Percentiles rank a stretch among this genome's conserved stretches.
phyloP scores from a whole-genome alignment of 257 asterid species.

The Leonotis leonurus region DNA sequence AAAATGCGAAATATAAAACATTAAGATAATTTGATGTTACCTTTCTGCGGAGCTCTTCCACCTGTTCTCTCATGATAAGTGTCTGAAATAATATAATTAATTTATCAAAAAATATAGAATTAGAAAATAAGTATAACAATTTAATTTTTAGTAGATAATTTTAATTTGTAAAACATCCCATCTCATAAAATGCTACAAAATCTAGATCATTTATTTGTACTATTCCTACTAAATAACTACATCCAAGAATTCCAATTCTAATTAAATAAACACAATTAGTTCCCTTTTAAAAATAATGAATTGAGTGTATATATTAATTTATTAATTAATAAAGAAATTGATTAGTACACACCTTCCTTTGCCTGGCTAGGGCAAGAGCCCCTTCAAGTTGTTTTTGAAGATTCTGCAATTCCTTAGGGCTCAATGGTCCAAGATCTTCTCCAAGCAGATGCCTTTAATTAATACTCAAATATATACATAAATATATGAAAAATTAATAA shows the following conservation, averaged over 20 bases:
- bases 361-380: conserved; percentile 78
- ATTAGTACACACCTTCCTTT: conserved; percentile 74
- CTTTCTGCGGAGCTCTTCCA: conserved; percentile 92
- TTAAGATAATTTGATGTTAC: conserved; percentile 20
- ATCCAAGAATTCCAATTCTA: no score
- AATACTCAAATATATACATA: neutral
- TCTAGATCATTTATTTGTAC: no score
- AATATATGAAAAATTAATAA: neutral
- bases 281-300: no score
- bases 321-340: neutral
- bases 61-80: conserved; percentile 65
- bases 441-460: conserved; percentile 76
- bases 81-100: conserved; percentile 44
- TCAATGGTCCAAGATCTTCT: conserved; percentile 82
- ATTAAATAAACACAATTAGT: no score
- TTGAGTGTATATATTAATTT: no score
- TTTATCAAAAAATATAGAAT: no score
- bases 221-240: no score
- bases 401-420: conserved; percentile 76
- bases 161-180: no score
- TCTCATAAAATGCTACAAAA: no score
- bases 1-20: no score
- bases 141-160: no score
- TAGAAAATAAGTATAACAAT: no score
- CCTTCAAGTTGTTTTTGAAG: conserved; percentile 92